Conservation (phyloP, 116 monocot species). For the Posidonia oceanica region DNA sequence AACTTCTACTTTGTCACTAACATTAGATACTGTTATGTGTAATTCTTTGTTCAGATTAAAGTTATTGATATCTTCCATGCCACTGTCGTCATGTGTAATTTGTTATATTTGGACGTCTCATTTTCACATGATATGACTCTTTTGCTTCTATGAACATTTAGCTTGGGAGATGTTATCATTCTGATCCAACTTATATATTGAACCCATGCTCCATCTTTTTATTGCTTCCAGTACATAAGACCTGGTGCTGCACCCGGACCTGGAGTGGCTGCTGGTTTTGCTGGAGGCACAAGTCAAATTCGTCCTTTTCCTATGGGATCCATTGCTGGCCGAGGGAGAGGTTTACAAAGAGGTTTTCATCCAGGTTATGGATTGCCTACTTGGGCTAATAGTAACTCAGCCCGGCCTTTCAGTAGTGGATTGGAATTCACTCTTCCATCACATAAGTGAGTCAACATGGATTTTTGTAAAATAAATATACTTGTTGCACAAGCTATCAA, state of each 20-base stretch:
- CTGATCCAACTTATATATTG: neutral
- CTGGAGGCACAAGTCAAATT: constrained; percentile 39
- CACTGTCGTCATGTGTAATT: neutral
- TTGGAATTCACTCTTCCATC: constrained; percentile 19
- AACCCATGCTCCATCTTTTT: neutral
- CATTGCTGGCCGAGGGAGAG: constrained; percentile 57
- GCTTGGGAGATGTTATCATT: neutral
- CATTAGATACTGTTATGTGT: neutral
- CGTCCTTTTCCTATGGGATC: constrained; percentile 46
- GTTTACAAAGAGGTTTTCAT: constrained; percentile 44
- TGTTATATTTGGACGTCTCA: neutral
- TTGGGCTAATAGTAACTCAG: constrained; percentile 13
- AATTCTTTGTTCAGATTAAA: neutral
- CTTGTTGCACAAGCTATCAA: neutral
- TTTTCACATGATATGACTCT: neutral
- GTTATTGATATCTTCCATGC: no score
- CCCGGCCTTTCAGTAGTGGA: constrained; percentile 6
- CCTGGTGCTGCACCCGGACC: constrained; percentile 49
- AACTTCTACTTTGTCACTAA: neutral
- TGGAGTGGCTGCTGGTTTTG: constrained; percentile 28
- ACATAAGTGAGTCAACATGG: constrained; percentile 15
- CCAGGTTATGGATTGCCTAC: constrained; percentile 6
- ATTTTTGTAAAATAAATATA: neutral
- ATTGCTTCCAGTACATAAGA: constrained; percentile 69
- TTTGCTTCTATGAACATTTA: neutral